Evolutionary conservation across 495 filamentous ascomycete species (phyloP).

Genomic region (Xylaria grammica): DNA sequence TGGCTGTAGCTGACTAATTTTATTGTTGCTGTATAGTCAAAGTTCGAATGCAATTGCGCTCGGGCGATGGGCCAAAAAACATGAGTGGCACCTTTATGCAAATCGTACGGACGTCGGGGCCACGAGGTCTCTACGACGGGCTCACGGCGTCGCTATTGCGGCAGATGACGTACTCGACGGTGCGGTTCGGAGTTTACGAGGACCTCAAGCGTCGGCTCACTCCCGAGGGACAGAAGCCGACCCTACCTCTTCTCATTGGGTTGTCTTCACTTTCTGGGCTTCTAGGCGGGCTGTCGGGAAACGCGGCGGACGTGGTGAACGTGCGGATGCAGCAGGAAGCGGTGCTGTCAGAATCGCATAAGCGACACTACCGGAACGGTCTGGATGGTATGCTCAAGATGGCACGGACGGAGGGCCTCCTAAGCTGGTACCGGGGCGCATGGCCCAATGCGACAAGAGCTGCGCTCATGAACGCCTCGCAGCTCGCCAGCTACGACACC

Average conservation of each 20-base stretch:
- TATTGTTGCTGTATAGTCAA: conserved; percentile 39
- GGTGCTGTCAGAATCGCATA: conserved; percentile 71
- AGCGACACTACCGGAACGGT: conserved; percentile 88
- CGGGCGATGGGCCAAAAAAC: conserved; percentile 65
- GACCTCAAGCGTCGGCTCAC: conserved; percentile 72
- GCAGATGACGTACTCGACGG: conserved; percentile 90
- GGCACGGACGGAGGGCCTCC: conserved; percentile 76
- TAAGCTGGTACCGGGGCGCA: conserved; percentile 81
- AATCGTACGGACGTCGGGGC: conserved; percentile 66
- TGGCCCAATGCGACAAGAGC: conserved; percentile 90
- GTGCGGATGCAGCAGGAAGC: conserved; percentile 98
- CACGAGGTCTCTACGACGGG: conserved; percentile 81
- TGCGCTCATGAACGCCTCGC: conserved; percentile 89
- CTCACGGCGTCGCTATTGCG: conserved; percentile 91
- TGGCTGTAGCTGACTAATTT: conserved; percentile 27
- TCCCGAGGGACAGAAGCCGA: conserved; percentile 59
- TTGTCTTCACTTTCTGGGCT: conserved; percentile 86
- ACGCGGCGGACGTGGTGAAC: conserved; percentile 94
- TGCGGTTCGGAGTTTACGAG: conserved; percentile 93
- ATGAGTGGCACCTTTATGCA: conserved; percentile 85
- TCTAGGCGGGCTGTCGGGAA: conserved; percentile 87
- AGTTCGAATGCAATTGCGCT: conserved; percentile 86
- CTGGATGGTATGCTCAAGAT: conserved; percentile 85
- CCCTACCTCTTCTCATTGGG: conserved; percentile 73
- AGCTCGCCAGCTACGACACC: conserved; percentile 88